These are phyloP conservation scores for Saccharomycopsis amapae DNA, from an alignment of 805 yeast species.

Conservation along the genomic window DNA sequence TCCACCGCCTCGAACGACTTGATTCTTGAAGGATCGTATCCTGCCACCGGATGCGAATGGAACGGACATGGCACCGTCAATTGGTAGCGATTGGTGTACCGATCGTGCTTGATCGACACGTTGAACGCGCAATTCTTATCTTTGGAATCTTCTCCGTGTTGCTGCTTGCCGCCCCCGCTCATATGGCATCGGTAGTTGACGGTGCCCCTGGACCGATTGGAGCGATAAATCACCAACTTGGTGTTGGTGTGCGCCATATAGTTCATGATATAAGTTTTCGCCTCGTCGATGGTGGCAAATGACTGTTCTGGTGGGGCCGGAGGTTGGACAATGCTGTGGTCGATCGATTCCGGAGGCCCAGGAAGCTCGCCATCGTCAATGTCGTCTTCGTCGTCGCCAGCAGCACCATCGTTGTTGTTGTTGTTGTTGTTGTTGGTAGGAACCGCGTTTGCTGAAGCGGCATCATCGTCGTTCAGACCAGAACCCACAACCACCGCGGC, in stretches of 20 bases:
- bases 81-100: constrained; percentile 4
- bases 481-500: neutral
- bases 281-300: constrained; percentile 13
- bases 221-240: constrained; percentile 13
- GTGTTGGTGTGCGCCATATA: constrained; percentile 14
- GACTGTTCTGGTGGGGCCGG: constrained; percentile 15
- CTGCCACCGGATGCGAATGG: constrained; percentile 14
- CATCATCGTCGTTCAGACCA: neutral
- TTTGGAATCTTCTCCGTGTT: constrained; percentile 1
- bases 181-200: constrained; percentile 16
- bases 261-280: constrained; percentile 9
- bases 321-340: constrained; percentile 7
- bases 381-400: neutral
- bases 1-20: constrained; percentile 5
- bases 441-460: too few relatives aligned
- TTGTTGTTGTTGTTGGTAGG: too few relatives aligned
- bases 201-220: constrained; percentile 13
- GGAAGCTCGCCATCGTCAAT: neutral
- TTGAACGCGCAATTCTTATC: constrained; percentile 15
- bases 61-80: constrained; percentile 14
- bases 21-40: neutral
- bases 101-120: constrained; percentile 10
- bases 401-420: neutral
- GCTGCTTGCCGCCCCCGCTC: too few relatives aligned
- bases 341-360: neutral